These are phyloP conservation scores for Melaleuca alternifolia DNA, from an alignment of 345 rosid species.

Conservation along the genomic window DNA sequence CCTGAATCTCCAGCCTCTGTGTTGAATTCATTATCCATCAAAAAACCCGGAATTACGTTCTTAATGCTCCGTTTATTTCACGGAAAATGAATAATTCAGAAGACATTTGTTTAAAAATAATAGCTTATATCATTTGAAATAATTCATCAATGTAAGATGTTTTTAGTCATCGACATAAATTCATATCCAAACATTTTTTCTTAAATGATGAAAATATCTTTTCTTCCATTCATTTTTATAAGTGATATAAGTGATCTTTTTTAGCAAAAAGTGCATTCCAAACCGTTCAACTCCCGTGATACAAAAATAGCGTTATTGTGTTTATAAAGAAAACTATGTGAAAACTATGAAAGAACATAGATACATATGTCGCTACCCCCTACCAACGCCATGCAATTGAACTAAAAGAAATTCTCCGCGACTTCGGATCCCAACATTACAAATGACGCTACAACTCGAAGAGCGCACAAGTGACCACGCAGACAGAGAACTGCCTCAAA, in stretches of 20 bases:
- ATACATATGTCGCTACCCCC: background rate
- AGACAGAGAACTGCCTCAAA: background rate
- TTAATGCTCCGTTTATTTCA: background rate
- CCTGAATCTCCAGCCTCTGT: background rate
- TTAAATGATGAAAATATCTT: accelerated
- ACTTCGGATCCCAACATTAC: background rate
- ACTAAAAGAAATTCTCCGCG: background rate
- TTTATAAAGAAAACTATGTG: background rate
- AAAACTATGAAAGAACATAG: background rate
- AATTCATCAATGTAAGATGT: background rate
- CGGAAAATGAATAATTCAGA: background rate
- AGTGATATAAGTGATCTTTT: background rate
- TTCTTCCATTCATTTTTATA: background rate
- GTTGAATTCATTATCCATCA: background rate
- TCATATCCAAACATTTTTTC: background rate
- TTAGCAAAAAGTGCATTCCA: background rate
- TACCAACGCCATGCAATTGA: background rate
- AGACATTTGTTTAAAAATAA: background rate
- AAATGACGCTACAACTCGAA: background rate
- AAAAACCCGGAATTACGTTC: background rate
- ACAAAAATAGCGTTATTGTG: background rate
- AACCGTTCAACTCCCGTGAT: background rate
- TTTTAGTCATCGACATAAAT: background rate
- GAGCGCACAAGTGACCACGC: background rate
- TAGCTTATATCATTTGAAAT: background rate